Conservation (phyloP, 1,284 basidiomycete species). For the Sparassis latifolia region DNA sequence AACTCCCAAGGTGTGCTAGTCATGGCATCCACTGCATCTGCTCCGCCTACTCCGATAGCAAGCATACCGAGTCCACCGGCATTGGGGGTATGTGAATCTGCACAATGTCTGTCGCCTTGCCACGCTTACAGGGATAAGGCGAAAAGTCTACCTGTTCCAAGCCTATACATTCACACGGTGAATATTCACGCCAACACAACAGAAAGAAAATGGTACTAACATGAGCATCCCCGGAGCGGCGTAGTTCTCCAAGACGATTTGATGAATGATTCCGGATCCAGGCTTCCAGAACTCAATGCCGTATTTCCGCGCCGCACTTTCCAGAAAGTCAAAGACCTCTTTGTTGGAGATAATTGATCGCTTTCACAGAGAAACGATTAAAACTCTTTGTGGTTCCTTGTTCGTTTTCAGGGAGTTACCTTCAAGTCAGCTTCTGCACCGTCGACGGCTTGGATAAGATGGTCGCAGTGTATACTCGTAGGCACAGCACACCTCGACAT, state of each 20-base stretch:
- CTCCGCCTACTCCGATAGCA: slow-evolving; percentile 97
- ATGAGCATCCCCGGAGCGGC: slow-evolving; percentile 86
- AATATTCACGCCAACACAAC: neutral
- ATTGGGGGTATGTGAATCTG: slow-evolving; percentile 98
- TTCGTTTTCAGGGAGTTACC: slow-evolving; percentile 34
- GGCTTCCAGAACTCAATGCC: slow-evolving; percentile 96
- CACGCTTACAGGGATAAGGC: slow-evolving; percentile 27
- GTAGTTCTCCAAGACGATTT: slow-evolving; percentile 98
- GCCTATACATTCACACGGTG: slow-evolving; percentile 34
- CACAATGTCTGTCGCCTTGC: slow-evolving; percentile 3
- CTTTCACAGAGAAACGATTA: slow-evolving; percentile 30
- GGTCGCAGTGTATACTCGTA: slow-evolving; percentile 92
- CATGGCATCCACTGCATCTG: slow-evolving; percentile 98
- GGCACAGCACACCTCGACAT: slow-evolving; percentile 82
- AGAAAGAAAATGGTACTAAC: slow-evolving; percentile 30
- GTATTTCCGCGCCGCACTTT: slow-evolving; percentile 93
- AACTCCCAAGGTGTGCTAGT: slow-evolving; percentile 98
- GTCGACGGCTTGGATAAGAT: slow-evolving; percentile 86
- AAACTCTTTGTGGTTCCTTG: neutral
- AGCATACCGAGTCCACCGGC: slow-evolving; percentile 97
- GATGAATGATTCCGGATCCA: slow-evolving; percentile 95
- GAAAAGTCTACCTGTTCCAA: slow-evolving; percentile 56
- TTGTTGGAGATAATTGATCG: slow-evolving; percentile 85
- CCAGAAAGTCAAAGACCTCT: slow-evolving; percentile 97
- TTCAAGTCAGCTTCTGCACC: slow-evolving; percentile 82